These are phyloP conservation scores for Leccinum fuscescens DNA, from an alignment of 1,284 basidiomycete genomes.

Conservation along the genomic window DNA sequence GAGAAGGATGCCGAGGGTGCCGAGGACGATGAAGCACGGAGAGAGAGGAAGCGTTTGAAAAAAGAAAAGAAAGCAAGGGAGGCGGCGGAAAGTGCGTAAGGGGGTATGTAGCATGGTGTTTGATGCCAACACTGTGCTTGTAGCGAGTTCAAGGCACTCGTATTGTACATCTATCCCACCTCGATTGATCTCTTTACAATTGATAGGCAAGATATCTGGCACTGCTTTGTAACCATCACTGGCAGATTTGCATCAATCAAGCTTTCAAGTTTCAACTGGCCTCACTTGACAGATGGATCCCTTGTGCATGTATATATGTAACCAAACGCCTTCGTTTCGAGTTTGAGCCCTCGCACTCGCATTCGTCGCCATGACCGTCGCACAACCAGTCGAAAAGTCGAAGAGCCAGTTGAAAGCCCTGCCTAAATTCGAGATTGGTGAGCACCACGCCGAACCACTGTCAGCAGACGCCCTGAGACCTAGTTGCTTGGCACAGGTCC, in stretches of 20 bases:
- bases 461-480: constrained; percentile 9
- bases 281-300: neutral
- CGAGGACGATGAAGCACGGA: constrained; percentile 60
- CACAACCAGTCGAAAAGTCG: constrained; percentile 14
- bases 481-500: constrained; percentile 46
- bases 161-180: constrained; percentile 5
- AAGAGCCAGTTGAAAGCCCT: constrained; percentile 39
- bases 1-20: constrained; percentile 33
- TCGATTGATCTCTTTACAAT: constrained; percentile 1
- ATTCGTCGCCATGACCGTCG: constrained; percentile 11
- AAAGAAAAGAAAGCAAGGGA: constrained; percentile 70
- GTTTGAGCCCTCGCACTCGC: neutral
- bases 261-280: neutral
- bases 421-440: constrained; percentile 69
- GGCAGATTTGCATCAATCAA: constrained; percentile 17
- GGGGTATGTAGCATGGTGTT: neutral
- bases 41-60: constrained; percentile 60
- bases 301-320: constrained; percentile 4
- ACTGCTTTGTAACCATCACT: constrained; percentile 9
- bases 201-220: constrained; percentile 10
- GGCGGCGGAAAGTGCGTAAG: constrained; percentile 34
- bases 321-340: neutral
- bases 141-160: neutral
- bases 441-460: constrained; percentile 15
- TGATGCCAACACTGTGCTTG: neutral